Base-by-base conservation (phyloP, 352 stramenopile genomes). In the Phytopythium mirpurense region DNA sequence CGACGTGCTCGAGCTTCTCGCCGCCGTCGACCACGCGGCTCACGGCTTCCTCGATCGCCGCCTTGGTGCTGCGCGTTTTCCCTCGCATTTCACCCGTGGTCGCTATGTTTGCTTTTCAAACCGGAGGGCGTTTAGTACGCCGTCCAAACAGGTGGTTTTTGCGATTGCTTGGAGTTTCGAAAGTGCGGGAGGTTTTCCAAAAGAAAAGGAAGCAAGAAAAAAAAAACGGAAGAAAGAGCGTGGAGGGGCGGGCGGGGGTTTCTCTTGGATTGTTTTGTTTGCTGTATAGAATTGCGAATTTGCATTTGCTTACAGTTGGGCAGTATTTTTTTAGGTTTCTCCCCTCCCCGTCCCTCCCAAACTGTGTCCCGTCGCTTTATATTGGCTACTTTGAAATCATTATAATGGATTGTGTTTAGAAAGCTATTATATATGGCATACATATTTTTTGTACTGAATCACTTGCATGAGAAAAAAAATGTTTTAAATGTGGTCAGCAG, bases 11-110 rank as follows among this genome's bases (percentile, higher is more conserved):
- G 34, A 54, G 16, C 12, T 14, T 32, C 48, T 54, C 48, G 35
- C 48, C 48, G 34, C 34, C 48, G 12, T 54, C 48, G 4, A 54
- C 34, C 47, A 53, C 47, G 19, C 47, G 47, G 31, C 19, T 53
- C 47, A 53, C 47, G n/a, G 47, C 48, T 0, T 54, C 48, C 21
- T 54, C 48, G 24, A 54, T 45, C 48, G 48, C 34, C 48, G 48
- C 48, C 48, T 54, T 54, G 48, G 48, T 54, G 48, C 48, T 54
- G 34, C 48, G 48, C 21, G 48, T 26, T 18, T 54, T 54, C n/a
- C 48, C 48, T 4, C 48, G 48, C 48, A 45, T 45, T 43, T 42
- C 12, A 2, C 5, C 12, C 43, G 43, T 16, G 11, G 43, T 35
- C 18, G 26, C 26, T 19, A 23, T 9, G 4, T 24, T 50, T 11